Base-by-base conservation (phyloP, 1,139 yeast species). In the Kurtzmaniella quercitrusa region DNA sequence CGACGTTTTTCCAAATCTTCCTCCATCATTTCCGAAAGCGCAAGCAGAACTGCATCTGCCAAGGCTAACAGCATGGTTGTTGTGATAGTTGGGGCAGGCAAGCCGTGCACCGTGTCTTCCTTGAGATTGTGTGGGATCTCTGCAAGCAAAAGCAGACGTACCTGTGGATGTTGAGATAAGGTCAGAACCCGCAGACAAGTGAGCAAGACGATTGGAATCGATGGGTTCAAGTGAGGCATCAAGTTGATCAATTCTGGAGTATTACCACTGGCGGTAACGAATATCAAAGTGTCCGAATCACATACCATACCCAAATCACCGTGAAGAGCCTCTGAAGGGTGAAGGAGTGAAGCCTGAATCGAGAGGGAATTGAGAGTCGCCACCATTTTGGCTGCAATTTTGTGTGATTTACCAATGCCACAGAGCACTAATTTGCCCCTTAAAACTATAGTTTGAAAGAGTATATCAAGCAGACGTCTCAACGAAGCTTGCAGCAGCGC, bases 71-170 rank as follows among this genome's bases (percentile, higher is more conserved):
- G 78, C 30, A 89, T 68, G 0, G 95, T 85, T 2, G 95, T 84
- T 6, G 94, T 80, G 5, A 88, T 79, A 0, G 96, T 88, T 1
- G 97, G 97, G 0, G 96, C 96, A 6, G 91, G 86, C 14, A 88
- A 60, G 0, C 96, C 96, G 55, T 85, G 88, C n/a, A 85, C 67
- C 4, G 71, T 59, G 33, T 75, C 76, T 52, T 88, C 96, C 33
- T 76, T 68, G 44, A 81, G 69, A 36, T 68, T 63, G 1, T 65
- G 47, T 0, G 93, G 87, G 30, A 86, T 63, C 37, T 80, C 82
- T 0, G 89, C 88, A 44, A 76, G 76, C 15, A 87, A 59, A 32
- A 85, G 58, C 3, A 83, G 73, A 16, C 63, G 62, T 5, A 80
- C 66, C 50, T 65, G 78, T 14, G 64, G 76, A 50, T 64, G 70